Conservation (phyloP, 768 basidiomycete genomes). For the Phylloporus arenicola region DNA sequence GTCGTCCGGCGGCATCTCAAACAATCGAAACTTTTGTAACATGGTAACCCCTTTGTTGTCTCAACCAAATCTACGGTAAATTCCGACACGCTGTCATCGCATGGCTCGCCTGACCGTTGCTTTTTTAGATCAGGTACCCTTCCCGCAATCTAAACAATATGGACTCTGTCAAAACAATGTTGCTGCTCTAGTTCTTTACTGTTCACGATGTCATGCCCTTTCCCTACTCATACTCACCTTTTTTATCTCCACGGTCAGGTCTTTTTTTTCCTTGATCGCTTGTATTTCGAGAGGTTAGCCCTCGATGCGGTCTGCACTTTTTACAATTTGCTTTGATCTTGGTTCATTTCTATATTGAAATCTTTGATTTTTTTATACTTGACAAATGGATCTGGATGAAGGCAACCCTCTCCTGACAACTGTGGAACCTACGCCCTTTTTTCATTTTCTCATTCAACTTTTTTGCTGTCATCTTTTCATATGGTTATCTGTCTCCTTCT, state of each 20-base stretch:
- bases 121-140: slow-evolving; percentile 1
- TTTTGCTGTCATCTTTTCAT: neutral
- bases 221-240: neutral
- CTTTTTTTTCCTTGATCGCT: neutral
- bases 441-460: neutral
- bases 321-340: neutral
- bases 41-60: neutral
- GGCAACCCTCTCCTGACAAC: neutral
- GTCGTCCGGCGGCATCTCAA: slow-evolving; percentile 74
- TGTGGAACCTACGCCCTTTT: neutral
- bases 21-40: slow-evolving; percentile 62
- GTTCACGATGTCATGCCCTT: slow-evolving; percentile 5
- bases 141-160: slow-evolving; percentile 1
- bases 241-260: neutral
- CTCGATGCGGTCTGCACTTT: neutral
- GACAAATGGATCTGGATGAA: slow-evolving; percentile 14
- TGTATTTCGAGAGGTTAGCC: neutral
- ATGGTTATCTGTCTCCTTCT: neutral
- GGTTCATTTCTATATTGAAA: slow-evolving; percentile 1
- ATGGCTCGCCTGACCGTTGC: neutral
- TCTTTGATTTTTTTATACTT: neutral
- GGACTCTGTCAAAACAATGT: slow-evolving; percentile 12
- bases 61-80: slow-evolving; percentile 7
- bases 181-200: slow-evolving; percentile 10
- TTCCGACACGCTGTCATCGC: neutral